A percentile compares a stretch with the other conserved stretches of the same genome.
These are phyloP conservation scores for Panaeolus cyanescens DNA, from an alignment of 768 basidiomycete species.

Conservation along the genomic window DNA sequence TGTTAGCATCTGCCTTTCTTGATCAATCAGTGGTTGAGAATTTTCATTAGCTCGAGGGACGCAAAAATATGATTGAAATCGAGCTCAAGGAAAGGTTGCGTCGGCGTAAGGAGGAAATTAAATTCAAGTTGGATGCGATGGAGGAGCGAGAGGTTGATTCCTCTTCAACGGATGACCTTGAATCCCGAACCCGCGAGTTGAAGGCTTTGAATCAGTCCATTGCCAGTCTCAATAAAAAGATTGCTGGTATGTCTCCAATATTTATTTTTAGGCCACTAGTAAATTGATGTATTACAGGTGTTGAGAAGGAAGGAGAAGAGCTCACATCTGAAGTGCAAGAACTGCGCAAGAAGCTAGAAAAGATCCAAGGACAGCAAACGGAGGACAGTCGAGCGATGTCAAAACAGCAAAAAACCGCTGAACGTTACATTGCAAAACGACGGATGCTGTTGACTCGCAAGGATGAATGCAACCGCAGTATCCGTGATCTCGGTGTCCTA, in stretches of 20 bases:
- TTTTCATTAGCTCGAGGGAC: constrained; percentile 59
- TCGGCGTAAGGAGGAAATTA: constrained; percentile 78
- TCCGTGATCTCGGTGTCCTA: constrained; percentile 93
- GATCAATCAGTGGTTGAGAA: not conserved
- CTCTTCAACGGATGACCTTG: constrained; percentile 65
- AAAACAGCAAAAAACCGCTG: constrained; percentile 93
- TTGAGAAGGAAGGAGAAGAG: constrained; percentile 74
- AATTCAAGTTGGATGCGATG: constrained; percentile 72
- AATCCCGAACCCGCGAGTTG: constrained; percentile 70
- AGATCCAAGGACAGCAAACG: constrained; percentile 75
- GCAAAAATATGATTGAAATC: constrained; percentile 84
- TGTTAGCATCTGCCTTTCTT: constrained; percentile 19
- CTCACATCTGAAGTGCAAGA: constrained; percentile 66
- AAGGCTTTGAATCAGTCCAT: constrained; percentile 68
- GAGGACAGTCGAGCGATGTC: constrained; percentile 88
- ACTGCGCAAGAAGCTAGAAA: constrained; percentile 65
- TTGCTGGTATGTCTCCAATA: constrained; percentile 52
- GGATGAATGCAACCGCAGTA: constrained; percentile 94
- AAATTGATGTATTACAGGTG: constrained; percentile 39
- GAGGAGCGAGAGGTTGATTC: constrained; percentile 63
- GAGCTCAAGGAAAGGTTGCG: constrained; percentile 90
- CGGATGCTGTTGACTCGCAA: constrained; percentile 83
- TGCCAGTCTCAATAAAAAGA: constrained; percentile 57
- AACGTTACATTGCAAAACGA: constrained; percentile 90
- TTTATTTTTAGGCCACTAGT: not conserved